Conservation (phyloP, 306 rosid genomes). For the Acmispon strigosus region DNA sequence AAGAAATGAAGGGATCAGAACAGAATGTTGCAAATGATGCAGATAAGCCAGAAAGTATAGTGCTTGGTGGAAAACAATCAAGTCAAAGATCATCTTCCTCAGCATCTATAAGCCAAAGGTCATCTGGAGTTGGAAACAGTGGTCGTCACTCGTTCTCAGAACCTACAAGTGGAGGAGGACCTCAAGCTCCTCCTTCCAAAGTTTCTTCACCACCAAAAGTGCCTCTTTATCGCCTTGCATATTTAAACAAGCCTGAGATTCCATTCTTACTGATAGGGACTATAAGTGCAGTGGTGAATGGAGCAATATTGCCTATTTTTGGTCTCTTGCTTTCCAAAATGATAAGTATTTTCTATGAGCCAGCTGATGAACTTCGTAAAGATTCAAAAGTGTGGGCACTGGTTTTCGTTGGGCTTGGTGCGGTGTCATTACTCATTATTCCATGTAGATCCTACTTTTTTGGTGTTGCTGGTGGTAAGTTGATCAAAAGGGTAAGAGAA, state of each 20-base stretch:
- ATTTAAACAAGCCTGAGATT: slow-evolving; percentile 70
- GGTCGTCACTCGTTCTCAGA: slow-evolving; percentile 1
- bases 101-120: slow-evolving; percentile 36
- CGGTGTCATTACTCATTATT: slow-evolving; percentile 14
- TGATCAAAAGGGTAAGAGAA: slow-evolving; percentile 29
- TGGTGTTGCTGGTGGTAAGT: slow-evolving; percentile 34
- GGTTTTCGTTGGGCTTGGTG: slow-evolving; percentile 27
- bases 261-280: slow-evolving; percentile 47
- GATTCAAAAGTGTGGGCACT: slow-evolving; percentile 64
- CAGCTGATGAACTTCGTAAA: slow-evolving; percentile 41
- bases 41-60: slow-evolving; percentile 23
- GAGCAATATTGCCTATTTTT: slow-evolving; percentile 35
- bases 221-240: slow-evolving; percentile 51
- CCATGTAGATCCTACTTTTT: slow-evolving; percentile 36
- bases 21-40: slow-evolving; percentile 20
- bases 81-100: slow-evolving; percentile 27
- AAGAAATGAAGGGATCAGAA: slow-evolving; percentile 30
- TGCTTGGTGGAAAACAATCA: slow-evolving; percentile 29
- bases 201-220: slow-evolving; percentile 29
- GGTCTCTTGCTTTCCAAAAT: slow-evolving; percentile 43
- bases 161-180: not conserved
- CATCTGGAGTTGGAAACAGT: slow-evolving; percentile 43
- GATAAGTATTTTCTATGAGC: slow-evolving; percentile 49
- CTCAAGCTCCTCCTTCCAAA: slow-evolving; percentile 9
- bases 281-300: slow-evolving; percentile 47